Base-by-base conservation (phyloP, 345 rosid genomes). In the Lepidium didymum region DNA sequence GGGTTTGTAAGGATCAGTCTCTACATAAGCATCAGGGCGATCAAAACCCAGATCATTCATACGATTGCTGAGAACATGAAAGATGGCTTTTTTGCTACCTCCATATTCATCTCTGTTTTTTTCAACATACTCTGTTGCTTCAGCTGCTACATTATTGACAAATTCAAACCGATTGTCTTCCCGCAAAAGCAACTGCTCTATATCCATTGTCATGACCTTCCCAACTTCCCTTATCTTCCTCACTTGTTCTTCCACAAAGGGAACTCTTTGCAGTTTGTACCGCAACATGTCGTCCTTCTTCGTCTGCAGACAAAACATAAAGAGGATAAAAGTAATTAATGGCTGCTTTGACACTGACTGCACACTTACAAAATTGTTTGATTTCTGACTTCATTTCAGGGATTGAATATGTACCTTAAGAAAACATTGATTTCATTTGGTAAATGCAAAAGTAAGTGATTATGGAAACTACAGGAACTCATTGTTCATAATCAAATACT, bases 231-330 rank as follows among this genome's bases (percentile, higher is more conserved):
- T 69, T 11, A 93, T 67, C 78, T 82, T 84, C 85, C 97, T 81
- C 61, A 78, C 88, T 53, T 85, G 91, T 81, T 90, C 98, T 84
- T 93, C 97, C 9, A 93, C 81, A 83, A 90, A 90, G 7, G 96
- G 96, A 50, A 83, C 75, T 74, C 98, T 77, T 42, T 81, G 85
- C 83, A 84, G 1, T 38, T 79, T 78, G 75, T 80, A 83, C 46
- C 76, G 76, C 80, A 79, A 56, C 86, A 86, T 75, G 49, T 87
- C 95, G 60, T 92, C 98, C 75, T 84, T 81, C 82, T 81, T 92
- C 0, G 87, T 75, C 96, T 90, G 80, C 57, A 69, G 43, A 70
- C 59, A 46, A 18, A 43, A 53, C 40, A 52, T 23, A 40, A 40
- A 71, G 56, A 29, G 53, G 4, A 46, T 52, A 14, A 31, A 63